Evolutionary conservation across 768 basidiomycete genomes (phyloP), one percentile per base, ranked within the genome.

Genomic region (Pleurotus pulmonarius): DNA sequence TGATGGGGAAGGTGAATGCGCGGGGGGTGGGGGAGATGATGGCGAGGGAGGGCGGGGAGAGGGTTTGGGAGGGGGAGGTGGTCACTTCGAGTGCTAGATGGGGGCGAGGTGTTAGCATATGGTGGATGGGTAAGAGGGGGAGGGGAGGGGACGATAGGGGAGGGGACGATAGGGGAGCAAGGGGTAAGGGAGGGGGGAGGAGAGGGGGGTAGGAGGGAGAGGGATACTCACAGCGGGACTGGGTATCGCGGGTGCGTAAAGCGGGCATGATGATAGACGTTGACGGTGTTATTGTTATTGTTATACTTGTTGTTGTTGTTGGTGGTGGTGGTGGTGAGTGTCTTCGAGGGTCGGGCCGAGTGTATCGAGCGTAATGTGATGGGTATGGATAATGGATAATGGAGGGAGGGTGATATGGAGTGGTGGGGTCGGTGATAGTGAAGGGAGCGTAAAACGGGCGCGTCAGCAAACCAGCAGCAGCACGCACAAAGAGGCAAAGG

Each of bases 221-320:
- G 13, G 44, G 34, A 39, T 34, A 73, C 76, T 66, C 63, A 78
- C 78, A 70, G 71, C 73, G 71, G 68, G 79, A 70, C 61, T 77
- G 80, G 77, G 80, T 85, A 77, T 88, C 86, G 77, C 86, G 86
- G 69, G 87, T 89, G 75, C 88, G 87, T 67, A 83, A 77, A 51
- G 86, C 86, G 70, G 88, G 88, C 88, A 90, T 90, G 79, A 81
- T 83, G 71, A 75, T 70, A 65, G 29, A 29, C 29, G 29, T 65
- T 53, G 59, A 41, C 56, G 49, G 57, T 22, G 58, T 29, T 29
- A 7, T 7, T 7, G 5, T 29, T 8, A 29, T 29, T 29, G 29
- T 29, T 29, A 9, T 29, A 29, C 29, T 29, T 29, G 29, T 8
- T 7, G 29, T 8, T 7, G 26, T 3, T 29, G 26, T 3, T 29